Evolutionary conservation across 2,329 filamentous ascomycete genomes (phyloP).

Genomic region (Sordariomycetes sp.): DNA sequence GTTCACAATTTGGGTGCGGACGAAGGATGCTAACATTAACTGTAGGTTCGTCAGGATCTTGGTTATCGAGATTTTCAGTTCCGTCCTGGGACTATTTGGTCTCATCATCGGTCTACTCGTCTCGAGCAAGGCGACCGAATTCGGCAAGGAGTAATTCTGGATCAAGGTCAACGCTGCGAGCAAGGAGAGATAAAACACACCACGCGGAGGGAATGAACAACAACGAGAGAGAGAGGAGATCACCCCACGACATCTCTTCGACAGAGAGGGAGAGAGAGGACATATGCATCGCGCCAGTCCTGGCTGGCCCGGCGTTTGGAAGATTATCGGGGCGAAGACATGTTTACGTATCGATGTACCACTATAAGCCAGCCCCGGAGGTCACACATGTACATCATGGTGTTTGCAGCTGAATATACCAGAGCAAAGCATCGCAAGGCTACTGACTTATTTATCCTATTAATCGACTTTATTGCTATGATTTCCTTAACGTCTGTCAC

Average conservation of each 20-base stretch:
- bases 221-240: no score
- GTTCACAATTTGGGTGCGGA: slow-evolving; percentile 22
- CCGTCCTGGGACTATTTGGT: slow-evolving; percentile 90
- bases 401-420: not conserved
- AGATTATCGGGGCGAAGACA: slow-evolving; percentile 21
- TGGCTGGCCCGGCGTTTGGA: slow-evolving; percentile 31
- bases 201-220: not conserved
- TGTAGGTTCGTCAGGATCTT: slow-evolving; percentile 93
- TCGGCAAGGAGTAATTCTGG: slow-evolving; percentile 34
- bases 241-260: no score
- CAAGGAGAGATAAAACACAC: not conserved
- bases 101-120: slow-evolving; percentile 90
- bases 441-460: not conserved
- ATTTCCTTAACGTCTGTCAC: not conserved
- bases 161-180: not conserved
- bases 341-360: slow-evolving; percentile 15
- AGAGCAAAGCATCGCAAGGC: not conserved
- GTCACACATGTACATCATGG: not conserved
- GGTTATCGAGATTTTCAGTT: slow-evolving; percentile 98
- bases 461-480: not conserved
- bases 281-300: slow-evolving; percentile 24
- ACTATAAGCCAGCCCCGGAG: slow-evolving; percentile 4
- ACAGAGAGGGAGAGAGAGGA: no score
- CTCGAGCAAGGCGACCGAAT: slow-evolving; percentile 73
- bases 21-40: slow-evolving; percentile 13